Base-by-base conservation (phyloP, 2,329 filamentous ascomycete genomes). In the Pseudopyrenochaeta lycopersici region DNA sequence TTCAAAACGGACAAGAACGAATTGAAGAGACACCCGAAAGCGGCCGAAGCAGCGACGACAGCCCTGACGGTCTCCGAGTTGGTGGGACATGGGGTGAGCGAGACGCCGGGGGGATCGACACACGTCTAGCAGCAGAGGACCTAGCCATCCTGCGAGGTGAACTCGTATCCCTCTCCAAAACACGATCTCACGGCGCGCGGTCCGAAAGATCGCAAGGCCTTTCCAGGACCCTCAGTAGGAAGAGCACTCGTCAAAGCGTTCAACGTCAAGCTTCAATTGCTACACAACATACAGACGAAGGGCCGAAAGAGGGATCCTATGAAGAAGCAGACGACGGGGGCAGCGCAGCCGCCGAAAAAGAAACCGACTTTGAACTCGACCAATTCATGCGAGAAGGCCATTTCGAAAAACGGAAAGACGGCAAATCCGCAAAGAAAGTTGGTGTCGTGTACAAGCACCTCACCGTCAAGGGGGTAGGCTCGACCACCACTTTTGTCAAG, bases 401-500 rank as follows among this genome's bases (percentile, higher is more conserved):
- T 64, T 88, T 92, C 54, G 90, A 92, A 75, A 91, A 89, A 70
- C 83, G 89, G 11, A 85, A 84, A 39, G 83, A 87, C 27, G 88
- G 86, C 5, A 80, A 82, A 31, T 89, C 90, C 0, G 84, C 88
- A 10, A 95, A 94, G 78, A 90, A 88, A 65, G 85, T 94, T 10
- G 90, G 91, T 2, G 88, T 94, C 1, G 78, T 92, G 1, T 94
- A 88, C 80, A 90, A 89, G 74, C 83, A 90, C 63, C 79, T 94
- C 44, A 91, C 86, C 0, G 90, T 94, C 23, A 88, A 89, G 71
- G 90, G 90, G 15, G 78, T 88, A 7, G 86, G 87, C 36, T 85
- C 85, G 11, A 87, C 85, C 0, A 81, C 88, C 0, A 85, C 85
- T 0, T 90, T 90, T 59, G 89, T 90, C 21, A 85, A 85, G 56